Conservation (phyloP, 1,139 yeast species). For the Blastobotrys serpentis region DNA sequence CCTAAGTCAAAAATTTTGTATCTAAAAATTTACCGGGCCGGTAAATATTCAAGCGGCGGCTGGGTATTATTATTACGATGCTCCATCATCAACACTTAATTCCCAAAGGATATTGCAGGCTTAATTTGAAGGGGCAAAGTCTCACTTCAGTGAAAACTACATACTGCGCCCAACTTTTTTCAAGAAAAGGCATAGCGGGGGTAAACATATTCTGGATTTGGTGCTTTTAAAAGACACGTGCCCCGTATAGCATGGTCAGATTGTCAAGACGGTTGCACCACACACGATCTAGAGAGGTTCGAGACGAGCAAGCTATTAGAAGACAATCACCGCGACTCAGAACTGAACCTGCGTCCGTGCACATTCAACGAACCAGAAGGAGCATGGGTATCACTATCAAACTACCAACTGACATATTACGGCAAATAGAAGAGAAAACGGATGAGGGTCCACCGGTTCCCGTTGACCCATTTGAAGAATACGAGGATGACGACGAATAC, state of each 20-base stretch:
- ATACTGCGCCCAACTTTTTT: no score
- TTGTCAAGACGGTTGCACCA: slow-evolving; percentile 16
- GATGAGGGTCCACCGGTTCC: no score
- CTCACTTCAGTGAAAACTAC: no score
- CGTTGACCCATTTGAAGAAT: no score
- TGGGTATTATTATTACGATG: no score
- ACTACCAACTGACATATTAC: not conserved
- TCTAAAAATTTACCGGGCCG: not conserved
- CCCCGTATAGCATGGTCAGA: slow-evolving; percentile 15
- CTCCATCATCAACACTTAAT: not conserved
- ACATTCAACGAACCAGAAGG: not conserved
- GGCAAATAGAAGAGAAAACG: not conserved
- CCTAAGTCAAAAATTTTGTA: no score
- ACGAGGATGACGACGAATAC: not conserved
- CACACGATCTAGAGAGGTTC: slow-evolving; percentile 8
- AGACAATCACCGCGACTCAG: slow-evolving; percentile 1
- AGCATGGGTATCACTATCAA: not conserved
- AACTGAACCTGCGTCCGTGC: not conserved
- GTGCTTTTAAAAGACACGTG: not conserved
- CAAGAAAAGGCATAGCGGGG: no score
- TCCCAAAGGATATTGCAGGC: not conserved
- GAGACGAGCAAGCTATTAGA: slow-evolving; percentile 11
- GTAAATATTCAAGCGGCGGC: no score
- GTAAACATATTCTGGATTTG: no score
- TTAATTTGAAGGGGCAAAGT: not conserved